phyloP scores from a whole-genome alignment of 192 early-diverging fungal species.

The Funneliformis geosporum region DNA sequence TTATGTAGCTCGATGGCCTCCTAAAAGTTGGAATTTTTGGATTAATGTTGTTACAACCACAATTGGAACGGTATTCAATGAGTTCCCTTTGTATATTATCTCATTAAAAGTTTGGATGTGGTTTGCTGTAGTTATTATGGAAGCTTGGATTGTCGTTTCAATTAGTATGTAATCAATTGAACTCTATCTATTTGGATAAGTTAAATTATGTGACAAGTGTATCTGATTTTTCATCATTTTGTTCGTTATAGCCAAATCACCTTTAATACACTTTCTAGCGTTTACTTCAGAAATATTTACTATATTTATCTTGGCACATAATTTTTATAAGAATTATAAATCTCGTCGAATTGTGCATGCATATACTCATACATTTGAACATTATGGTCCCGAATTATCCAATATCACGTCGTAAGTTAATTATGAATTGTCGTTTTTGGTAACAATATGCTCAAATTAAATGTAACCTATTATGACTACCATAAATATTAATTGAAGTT shows the following conservation, averaged over 20 bases:
- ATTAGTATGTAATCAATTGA: background rate
- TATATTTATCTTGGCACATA: background rate
- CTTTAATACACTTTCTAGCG: background rate
- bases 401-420: background rate
- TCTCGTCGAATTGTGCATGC: background rate
- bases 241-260: background rate
- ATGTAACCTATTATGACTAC: background rate
- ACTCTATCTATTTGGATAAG: too few relatives aligned
- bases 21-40: background rate
- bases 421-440: background rate
- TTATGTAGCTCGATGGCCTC: background rate
- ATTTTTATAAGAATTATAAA: conserved; percentile 6
- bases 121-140: background rate
- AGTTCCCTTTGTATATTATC: conserved; percentile 3
- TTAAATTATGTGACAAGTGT: background rate
- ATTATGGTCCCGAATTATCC: background rate
- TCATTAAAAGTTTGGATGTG: background rate
- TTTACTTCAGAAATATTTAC: background rate
- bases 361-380: background rate
- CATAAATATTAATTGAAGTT: too few relatives aligned
- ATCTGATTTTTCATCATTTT: background rate
- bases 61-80: background rate
- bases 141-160: background rate
- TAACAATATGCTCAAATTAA: too few relatives aligned
- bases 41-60: background rate